phyloP scores from a whole-genome alignment of 176 grass and related monocot species.

The Pontederia crassipes region DNA sequence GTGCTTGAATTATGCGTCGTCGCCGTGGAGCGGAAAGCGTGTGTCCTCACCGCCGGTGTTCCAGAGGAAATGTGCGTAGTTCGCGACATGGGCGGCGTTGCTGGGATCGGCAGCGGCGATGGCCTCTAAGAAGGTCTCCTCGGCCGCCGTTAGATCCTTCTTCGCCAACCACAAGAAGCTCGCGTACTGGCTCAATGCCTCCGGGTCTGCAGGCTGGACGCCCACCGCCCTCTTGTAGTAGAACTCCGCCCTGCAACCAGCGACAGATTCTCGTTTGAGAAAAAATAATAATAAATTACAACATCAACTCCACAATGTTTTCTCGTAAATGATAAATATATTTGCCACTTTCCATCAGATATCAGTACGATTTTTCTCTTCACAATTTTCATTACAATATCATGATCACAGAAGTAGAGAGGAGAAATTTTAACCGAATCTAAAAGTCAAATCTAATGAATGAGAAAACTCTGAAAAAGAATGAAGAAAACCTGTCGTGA shows the following conservation, averaged over 20 bases:
- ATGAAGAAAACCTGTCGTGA: background rate
- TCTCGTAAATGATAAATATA: no score
- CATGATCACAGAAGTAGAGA: no score
- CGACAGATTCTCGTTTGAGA: background rate
- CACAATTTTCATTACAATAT: background rate
- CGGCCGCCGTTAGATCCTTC: conserved; percentile 5
- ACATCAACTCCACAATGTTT: no score
- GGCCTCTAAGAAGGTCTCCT: conserved; percentile 15
- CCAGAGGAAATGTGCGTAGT: conserved; percentile 19
- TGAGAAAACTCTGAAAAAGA: background rate
- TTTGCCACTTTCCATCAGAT: background rate
- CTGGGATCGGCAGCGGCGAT: conserved; percentile 1
- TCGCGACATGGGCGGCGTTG: conserved; percentile 3
- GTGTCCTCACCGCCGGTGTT: conserved; percentile 10
- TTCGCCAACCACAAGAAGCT: conserved; percentile 4
- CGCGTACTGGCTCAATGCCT: conserved; percentile 6
- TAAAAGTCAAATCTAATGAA: background rate
- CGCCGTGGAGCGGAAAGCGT: conserved; percentile 1
- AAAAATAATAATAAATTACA: no score
- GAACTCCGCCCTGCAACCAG: conserved; percentile 5
- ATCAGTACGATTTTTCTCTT: background rate
- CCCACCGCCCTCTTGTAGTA: conserved; percentile 17
- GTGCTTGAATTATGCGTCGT: no score
- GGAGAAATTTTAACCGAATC: no score
- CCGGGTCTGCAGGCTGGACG: background rate